A percentile compares a stretch with the other conserved stretches of the same genome.
These are phyloP conservation scores for Penicillium egyptiacum DNA, from an alignment of 495 filamentous ascomycete genomes.

Conservation along the genomic window DNA sequence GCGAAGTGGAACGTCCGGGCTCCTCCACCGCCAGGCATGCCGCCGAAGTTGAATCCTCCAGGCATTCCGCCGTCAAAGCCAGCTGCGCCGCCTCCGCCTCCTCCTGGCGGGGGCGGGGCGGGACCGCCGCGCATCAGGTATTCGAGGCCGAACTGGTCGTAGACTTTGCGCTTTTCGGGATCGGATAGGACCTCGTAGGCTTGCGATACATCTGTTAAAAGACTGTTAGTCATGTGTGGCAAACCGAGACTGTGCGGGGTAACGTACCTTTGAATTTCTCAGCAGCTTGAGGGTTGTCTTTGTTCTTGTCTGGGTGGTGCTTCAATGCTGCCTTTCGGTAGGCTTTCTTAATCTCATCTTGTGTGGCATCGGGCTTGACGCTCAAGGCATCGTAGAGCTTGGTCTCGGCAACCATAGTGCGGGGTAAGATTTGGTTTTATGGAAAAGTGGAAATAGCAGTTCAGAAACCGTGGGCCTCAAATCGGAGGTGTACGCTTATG, in stretches of 20 bases:
- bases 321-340: conserved; percentile 93
- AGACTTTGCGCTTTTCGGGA: conserved; percentile 93
- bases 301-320: conserved; percentile 96
- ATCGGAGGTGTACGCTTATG: conserved; percentile 12
- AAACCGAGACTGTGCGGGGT: conserved; percentile 11
- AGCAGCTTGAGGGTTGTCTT: conserved; percentile 74
- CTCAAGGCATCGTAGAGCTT: conserved; percentile 79
- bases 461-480: conserved; percentile 7
- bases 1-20: conserved; percentile 73
- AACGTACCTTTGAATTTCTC: conserved; percentile 81
- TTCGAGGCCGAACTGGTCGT: conserved; percentile 93
- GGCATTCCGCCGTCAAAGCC: conserved; percentile 59
- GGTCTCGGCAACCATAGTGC: conserved; percentile 77
- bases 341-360: conserved; percentile 97
- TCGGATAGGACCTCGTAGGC: conserved; percentile 98
- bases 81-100: conserved; percentile 47
- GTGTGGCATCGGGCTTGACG: conserved; percentile 73
- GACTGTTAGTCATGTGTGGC: conserved; percentile 14
- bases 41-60: conserved; percentile 52
- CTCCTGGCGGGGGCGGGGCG: conserved; percentile 59
- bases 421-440: conserved; percentile 22
- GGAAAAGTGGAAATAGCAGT: conserved; percentile 6
- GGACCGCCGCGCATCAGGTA: conserved; percentile 84
- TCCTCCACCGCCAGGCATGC: conserved; percentile 51
- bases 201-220: conserved; percentile 73